Conservation (phyloP, 768 basidiomycete genomes). For the Leucosporidium scottii region DNA sequence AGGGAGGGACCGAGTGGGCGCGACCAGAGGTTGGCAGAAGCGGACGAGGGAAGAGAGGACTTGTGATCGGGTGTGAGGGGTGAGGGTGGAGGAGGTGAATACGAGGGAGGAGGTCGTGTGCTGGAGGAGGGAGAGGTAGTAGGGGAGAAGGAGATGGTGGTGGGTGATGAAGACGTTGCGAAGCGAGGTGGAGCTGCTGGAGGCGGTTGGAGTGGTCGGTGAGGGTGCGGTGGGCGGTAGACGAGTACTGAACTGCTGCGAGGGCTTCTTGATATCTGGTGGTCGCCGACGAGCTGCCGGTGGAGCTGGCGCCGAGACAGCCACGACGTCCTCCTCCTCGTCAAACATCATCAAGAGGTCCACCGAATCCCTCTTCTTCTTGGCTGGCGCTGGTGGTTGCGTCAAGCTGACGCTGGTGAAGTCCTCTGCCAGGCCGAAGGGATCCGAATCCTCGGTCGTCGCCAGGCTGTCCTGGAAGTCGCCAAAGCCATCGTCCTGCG, state of each 20-base stretch:
- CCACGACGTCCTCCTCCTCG: slow-evolving; percentile 16
- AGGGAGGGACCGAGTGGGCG: slow-evolving; percentile 65
- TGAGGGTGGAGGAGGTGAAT: slow-evolving; percentile 54
- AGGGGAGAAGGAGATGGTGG: slow-evolving; percentile 43
- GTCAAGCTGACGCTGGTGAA: slow-evolving; percentile 9
- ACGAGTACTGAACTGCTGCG: background rate
- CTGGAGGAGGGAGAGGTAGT: slow-evolving; percentile 47
- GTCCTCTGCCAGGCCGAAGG: slow-evolving; percentile 15
- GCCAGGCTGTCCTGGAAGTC: slow-evolving; percentile 36
- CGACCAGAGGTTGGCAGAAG: slow-evolving; percentile 60
- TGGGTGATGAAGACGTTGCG: slow-evolving; percentile 35
- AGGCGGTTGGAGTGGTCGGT: background rate
- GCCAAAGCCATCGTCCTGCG: slow-evolving; percentile 42
- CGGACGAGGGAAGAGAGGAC: slow-evolving; percentile 62
- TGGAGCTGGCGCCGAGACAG: background rate
- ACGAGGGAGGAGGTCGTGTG: slow-evolving; percentile 61
- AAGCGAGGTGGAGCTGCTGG: background rate
- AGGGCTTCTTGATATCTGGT: background rate
- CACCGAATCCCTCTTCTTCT: slow-evolving; percentile 2
- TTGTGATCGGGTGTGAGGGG: slow-evolving; percentile 45
- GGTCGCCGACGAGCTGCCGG: background rate
- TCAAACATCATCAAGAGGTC: slow-evolving; percentile 28
- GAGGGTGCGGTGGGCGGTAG: background rate
- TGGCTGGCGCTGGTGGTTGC: background rate
- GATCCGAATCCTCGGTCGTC: slow-evolving; percentile 18